phyloP scores from a whole-genome alignment of 148 eudicot genomes.

The Camellia lanceoleosa region DNA sequence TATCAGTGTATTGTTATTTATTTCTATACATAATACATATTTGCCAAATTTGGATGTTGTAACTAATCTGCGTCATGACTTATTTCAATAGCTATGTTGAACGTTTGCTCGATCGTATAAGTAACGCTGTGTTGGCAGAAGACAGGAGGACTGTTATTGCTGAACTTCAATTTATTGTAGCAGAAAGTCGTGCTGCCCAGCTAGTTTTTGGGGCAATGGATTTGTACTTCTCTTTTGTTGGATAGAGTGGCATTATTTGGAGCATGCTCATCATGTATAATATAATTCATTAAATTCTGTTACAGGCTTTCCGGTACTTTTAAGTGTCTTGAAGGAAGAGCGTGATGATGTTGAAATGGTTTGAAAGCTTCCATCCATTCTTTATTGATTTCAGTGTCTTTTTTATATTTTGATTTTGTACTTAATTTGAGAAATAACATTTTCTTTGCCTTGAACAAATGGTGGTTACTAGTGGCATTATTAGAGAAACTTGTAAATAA shows the following conservation, averaged over 20 bases:
- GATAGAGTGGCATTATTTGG: neutral
- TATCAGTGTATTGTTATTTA: conserved; percentile 3
- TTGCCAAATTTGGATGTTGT: neutral
- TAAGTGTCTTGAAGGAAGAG: conserved; percentile 85
- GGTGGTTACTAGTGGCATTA: neutral
- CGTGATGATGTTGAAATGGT: conserved; percentile 98
- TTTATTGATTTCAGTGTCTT: conserved; percentile 6
- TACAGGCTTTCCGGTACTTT: conserved; percentile 84
- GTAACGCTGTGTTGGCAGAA: conserved; percentile 80
- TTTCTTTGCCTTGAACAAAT: neutral
- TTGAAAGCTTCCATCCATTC: conserved; percentile 18
- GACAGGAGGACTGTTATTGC: conserved; percentile 84
- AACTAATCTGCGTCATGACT: conserved; percentile 1
- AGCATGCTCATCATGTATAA: neutral
- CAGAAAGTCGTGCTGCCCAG: conserved; percentile 89
- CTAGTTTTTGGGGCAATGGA: conserved; percentile 99
- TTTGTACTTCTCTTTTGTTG: conserved; percentile 30
- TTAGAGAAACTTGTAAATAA: neutral
- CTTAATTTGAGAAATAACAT: neutral
- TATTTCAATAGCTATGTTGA: conserved; percentile 68
- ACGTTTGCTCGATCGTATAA: conserved; percentile 91
- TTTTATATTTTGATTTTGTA: neutral
- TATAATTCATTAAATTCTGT: conserved; percentile 9
- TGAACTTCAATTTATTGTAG: conserved; percentile 91
- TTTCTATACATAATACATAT: neutral